These are phyloP conservation scores for Citrus medica DNA, from an alignment of 345 rosid species.

Conservation along the genomic window DNA sequence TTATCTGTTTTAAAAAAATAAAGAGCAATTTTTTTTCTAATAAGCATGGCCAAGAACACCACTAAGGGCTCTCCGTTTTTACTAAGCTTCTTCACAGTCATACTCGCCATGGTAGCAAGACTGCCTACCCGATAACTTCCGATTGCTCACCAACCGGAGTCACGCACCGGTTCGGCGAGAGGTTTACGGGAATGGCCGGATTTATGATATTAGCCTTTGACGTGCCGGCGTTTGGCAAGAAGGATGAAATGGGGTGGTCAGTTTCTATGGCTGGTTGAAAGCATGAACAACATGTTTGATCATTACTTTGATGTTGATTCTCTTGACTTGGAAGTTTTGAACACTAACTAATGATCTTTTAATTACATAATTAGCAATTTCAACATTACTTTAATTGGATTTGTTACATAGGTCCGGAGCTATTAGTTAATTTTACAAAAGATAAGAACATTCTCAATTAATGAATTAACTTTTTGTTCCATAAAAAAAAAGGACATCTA, in stretches of 20 bases:
- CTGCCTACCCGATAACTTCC: neutral
- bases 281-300: conserved; percentile 45
- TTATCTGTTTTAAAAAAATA: too few species aligned
- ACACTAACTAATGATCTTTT: neutral
- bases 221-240: neutral
- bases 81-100: neutral
- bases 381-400: too few species aligned
- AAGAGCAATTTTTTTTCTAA: too few species aligned
- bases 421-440: too few species aligned
- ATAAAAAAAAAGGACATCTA: too few species aligned
- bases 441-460: too few species aligned
- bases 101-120: neutral
- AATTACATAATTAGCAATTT: too few species aligned
- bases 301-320: conserved; percentile 41
- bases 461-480: too few species aligned
- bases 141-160: neutral
- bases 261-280: neutral
- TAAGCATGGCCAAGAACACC: neutral
- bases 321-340: conserved; percentile 37
- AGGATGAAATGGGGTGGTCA: neutral
- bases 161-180: neutral
- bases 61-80: neutral
- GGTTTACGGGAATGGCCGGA: neutral
- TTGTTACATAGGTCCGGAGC: too few species aligned
- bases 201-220: neutral